Conservation (phyloP, 1,284 basidiomycete genomes). For the Violaceomyces palustris region DNA sequence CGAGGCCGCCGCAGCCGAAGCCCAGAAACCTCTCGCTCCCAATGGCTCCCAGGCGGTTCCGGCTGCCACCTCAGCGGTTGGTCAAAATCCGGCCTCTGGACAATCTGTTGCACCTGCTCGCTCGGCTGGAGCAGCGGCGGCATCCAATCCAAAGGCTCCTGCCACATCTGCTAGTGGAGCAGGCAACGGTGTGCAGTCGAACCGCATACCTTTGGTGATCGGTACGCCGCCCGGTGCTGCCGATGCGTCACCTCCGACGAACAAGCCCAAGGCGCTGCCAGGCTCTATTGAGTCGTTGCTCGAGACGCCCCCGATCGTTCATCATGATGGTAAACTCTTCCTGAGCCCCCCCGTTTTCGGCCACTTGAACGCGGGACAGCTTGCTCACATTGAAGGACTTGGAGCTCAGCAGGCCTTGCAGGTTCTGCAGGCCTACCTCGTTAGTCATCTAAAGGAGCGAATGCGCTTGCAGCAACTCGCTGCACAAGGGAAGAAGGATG, state of each 20-base stretch:
- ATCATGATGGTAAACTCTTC: slow-evolving; percentile 77
- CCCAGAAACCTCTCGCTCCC: too few relatives aligned
- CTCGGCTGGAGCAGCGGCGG: slow-evolving; percentile 1
- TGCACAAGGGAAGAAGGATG: slow-evolving; percentile 27
- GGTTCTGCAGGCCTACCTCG: slow-evolving; percentile 76
- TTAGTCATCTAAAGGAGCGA: slow-evolving; percentile 75
- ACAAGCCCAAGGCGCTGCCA: slow-evolving; percentile 45
- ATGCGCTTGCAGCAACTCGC: slow-evolving; percentile 55
- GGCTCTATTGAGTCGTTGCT: slow-evolving; percentile 51
- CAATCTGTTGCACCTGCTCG: neutral
- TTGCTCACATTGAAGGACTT: slow-evolving; percentile 70
- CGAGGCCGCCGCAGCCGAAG: slow-evolving; percentile 9
- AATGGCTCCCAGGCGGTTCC: neutral
- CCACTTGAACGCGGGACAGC: slow-evolving; percentile 67
- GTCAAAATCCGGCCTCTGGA: neutral
- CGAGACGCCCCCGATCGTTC: slow-evolving; percentile 67
- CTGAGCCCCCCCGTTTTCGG: slow-evolving; percentile 79
- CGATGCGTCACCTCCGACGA: slow-evolving; percentile 20
- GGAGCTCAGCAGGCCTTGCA: slow-evolving; percentile 77
- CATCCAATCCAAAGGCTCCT: slow-evolving; percentile 1
- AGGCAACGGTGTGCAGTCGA: slow-evolving; percentile 6
- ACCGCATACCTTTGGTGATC: slow-evolving; percentile 62
- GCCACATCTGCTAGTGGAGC: slow-evolving; percentile 4
- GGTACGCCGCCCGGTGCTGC: slow-evolving; percentile 58
- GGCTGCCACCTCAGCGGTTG: neutral